Evolutionary conservation across 495 filamentous ascomycete species (phyloP), one percentile per base, ranked within the genome.

Genomic region (Cercophora samala): DNA sequence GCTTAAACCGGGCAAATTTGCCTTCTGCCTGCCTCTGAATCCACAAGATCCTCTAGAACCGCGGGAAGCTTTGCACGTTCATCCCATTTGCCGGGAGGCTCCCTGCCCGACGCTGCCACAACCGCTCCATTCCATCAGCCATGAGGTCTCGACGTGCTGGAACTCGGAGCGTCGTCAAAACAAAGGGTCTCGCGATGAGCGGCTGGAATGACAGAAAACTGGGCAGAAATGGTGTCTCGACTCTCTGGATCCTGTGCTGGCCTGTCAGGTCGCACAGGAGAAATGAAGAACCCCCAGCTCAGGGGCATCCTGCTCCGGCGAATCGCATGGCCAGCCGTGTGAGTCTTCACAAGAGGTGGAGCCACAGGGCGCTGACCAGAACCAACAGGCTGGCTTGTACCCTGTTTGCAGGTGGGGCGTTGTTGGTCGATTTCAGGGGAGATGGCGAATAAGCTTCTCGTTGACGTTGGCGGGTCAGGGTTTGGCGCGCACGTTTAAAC

Each of bases 371-470:
- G 53, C 22, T 23, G 22, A 56, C 4, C 53, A 19, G 19, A 56
- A 56, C 53, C 53, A 56, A 56, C n/a, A 21, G n/a, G 8, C 53
- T 56, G 53, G 53, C 37, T 56, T 9, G 19, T 19, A 56, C 53
- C 53, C 53, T 56, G 53, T 56, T 56, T 56, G 53, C 53, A 56
- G 21, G 53, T 56, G 53, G 53, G 53, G 53, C 53, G 6, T 23
- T 23, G 3, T 9, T 56, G 53, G 22, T 23, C 53, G 53, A 9
- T 56, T 56, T 21, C 53, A 56, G 53, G 53, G 53, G 53, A 19
- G 22, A 56, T 8, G 53, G 53, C 53, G 53, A 56, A 56, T 56
- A 56, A 56, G 53, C 53, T 56, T 56, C 53, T 23, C 53, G n/a
- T 19, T 56, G n/a, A 56, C 19, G 53, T 46, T 46, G 37, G 8